Base-by-base conservation (phyloP, 2,329 filamentous ascomycete species). In the Nothomitra cinnamomea region DNA sequence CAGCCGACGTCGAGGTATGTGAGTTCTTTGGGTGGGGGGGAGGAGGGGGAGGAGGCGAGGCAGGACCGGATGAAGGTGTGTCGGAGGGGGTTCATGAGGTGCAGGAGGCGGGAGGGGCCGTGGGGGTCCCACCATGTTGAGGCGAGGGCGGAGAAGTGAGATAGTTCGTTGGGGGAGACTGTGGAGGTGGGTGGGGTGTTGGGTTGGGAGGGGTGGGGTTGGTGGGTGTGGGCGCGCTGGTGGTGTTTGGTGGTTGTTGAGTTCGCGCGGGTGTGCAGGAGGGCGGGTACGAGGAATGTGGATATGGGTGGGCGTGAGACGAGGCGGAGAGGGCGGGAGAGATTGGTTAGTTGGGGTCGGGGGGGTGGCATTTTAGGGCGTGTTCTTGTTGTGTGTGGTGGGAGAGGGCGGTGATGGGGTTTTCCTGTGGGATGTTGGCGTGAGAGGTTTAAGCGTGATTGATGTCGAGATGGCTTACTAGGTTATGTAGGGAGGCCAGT, bases 51-150 rank as follows among this genome's bases (percentile, higher is more conserved):
- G 56, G 70, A 75, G 58, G 74, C 67, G 48, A 83, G 77, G 64
- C 90, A 95, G 57, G 72, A 70, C 21, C 75, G 75, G 66, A 95
- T 92, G 69, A 96, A 96, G 69, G 88, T 82, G 70, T 96, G 89
- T 35, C 92, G 88, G 47, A 95, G 79, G 1, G 92, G 92, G 70
- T 98, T 96, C 90, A 98, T 96, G 60, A 95, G 82, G 68, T 98
- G 92, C 1, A 98, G 80, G 55, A 95, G 80, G 40, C 90, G 81
- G 2, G 88, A 95, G 5, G 90, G 83, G 52, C 92, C 92, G 64
- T 95, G 82, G 1, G 90, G 86, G 68, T 96, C 89, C 92, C 92
- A 98, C 92, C 92, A 98, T 62, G 83, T 83, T 59, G 85, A 86
- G 59, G 92, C 92, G 62, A 98, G 86, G 58, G 81, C 80, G 63